Conservation (phyloP, 2,329 filamentous ascomycete genomes). For the Aureobasidium sp. region DNA sequence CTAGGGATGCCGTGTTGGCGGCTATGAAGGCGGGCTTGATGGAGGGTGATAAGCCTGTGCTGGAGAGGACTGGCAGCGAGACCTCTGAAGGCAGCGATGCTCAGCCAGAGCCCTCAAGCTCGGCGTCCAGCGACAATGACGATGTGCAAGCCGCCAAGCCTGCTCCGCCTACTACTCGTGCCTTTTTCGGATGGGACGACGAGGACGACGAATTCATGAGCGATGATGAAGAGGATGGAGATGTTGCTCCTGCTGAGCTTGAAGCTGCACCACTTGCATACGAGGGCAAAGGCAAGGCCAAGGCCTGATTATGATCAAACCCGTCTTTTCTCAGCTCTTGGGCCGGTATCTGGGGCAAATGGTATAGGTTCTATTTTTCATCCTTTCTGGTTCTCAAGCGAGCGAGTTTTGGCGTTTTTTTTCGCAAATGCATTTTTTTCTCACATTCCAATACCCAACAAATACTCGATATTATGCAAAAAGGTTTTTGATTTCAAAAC, state of each 20-base stretch:
- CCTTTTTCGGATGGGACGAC: slow-evolving; percentile 73
- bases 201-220: slow-evolving; percentile 56
- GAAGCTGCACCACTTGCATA: slow-evolving; percentile 12
- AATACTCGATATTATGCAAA: neutral
- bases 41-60: slow-evolving; percentile 44
- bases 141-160: slow-evolving; percentile 35
- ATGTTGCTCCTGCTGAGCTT: slow-evolving; percentile 19
- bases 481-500: neutral
- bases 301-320: neutral
- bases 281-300: slow-evolving; percentile 28
- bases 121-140: slow-evolving; percentile 26
- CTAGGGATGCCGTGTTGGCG: slow-evolving; percentile 65
- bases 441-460: neutral
- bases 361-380: neutral
- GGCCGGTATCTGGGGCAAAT: neutral
- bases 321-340: neutral
- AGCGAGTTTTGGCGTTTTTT: neutral
- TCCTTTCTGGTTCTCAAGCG: neutral
- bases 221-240: slow-evolving; percentile 41
- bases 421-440: neutral
- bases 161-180: slow-evolving; percentile 19
- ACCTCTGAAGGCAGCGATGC: slow-evolving; percentile 35
- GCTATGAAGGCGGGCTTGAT: slow-evolving; percentile 58
- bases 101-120: slow-evolving; percentile 22
- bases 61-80: slow-evolving; percentile 30